phyloP scores from a whole-genome alignment of 192 early-diverging fungal species.

The Geosiphon pyriformis region DNA sequence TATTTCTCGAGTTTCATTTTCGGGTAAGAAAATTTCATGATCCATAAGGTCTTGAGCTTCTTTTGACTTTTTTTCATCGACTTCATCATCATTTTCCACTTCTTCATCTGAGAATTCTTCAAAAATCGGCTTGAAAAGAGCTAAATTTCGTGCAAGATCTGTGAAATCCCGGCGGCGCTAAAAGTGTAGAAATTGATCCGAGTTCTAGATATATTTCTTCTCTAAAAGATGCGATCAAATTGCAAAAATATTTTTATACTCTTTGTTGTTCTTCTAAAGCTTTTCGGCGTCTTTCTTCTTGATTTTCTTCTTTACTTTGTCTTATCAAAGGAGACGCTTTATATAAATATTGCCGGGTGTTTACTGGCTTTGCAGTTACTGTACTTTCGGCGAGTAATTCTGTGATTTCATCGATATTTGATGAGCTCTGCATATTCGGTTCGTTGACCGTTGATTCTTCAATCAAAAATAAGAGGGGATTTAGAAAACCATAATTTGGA shows the following conservation, averaged over 20 bases:
- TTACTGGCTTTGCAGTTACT: background rate
- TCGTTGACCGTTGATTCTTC: too few species aligned
- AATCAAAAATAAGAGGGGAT: too few species aligned
- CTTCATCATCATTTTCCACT: constrained; percentile 26
- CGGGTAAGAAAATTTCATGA: constrained; percentile 4
- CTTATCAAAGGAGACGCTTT: constrained; percentile 19
- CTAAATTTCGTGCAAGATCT: constrained; percentile 41
- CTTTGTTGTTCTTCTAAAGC: constrained; percentile 41
- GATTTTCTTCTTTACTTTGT: constrained; percentile 25
- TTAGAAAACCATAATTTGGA: too few species aligned
- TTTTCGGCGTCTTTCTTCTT: constrained; percentile 33
- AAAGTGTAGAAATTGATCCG: constrained; percentile 5
- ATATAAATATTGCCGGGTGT: background rate
- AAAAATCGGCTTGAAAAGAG: constrained; percentile 31
- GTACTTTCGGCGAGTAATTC: constrained; percentile 7
- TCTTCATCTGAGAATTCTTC: constrained; percentile 29
- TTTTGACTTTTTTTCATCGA: constrained; percentile 9
- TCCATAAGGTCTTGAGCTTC: constrained; percentile 23
- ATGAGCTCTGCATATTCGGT: background rate
- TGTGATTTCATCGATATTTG: constrained; percentile 12
- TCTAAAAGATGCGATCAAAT: background rate
- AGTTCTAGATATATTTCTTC: background rate
- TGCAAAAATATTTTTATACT: constrained; percentile 18
- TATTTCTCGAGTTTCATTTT: constrained; percentile 1
- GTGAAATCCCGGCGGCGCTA: constrained; percentile 40